A percentile compares a stretch with the other conserved stretches of the same genome.
Conservation (phyloP, 1,284 basidiomycete species). For the Serendipita sp. region DNA sequence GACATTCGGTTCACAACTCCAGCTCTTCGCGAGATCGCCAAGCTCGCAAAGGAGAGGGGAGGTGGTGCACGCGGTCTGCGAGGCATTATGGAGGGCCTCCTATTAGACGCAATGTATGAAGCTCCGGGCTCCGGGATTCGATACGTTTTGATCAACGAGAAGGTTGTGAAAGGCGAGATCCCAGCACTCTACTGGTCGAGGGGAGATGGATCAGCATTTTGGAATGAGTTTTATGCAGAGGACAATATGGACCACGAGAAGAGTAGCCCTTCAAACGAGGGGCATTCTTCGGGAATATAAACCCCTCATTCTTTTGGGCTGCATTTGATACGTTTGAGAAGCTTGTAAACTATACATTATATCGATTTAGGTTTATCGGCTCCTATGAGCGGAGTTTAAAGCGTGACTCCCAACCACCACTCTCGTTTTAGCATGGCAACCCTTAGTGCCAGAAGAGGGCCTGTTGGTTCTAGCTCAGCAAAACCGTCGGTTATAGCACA, state of each 20-base stretch:
- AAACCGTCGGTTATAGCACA: constrained; percentile 8
- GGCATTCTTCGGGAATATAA: no score
- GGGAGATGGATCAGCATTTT: constrained; percentile 39
- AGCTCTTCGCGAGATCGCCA: constrained; percentile 64
- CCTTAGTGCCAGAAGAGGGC: not conserved
- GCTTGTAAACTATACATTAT: not conserved
- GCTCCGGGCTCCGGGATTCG: constrained; percentile 36
- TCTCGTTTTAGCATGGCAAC: not conserved
- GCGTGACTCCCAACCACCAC: not conserved
- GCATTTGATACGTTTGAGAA: not conserved
- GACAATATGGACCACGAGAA: constrained; percentile 24
- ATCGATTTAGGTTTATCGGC: not conserved
- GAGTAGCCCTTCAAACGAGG: no score
- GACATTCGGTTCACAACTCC: constrained; percentile 70
- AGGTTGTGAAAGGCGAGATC: constrained; percentile 34
- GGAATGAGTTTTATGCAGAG: constrained; percentile 36
- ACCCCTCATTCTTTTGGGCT: not conserved
- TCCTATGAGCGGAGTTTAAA: not conserved
- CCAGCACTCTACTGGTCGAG: constrained; percentile 47
- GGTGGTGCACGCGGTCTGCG: constrained; percentile 82
- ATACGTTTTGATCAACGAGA: constrained; percentile 46
- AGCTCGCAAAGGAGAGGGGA: constrained; percentile 60
- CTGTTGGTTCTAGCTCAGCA: not conserved
- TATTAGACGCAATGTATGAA: constrained; percentile 84
- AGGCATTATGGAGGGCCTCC: constrained; percentile 71